Conservation (phyloP, 2,329 filamentous ascomycete genomes). For the Ophiostoma australiae region DNA sequence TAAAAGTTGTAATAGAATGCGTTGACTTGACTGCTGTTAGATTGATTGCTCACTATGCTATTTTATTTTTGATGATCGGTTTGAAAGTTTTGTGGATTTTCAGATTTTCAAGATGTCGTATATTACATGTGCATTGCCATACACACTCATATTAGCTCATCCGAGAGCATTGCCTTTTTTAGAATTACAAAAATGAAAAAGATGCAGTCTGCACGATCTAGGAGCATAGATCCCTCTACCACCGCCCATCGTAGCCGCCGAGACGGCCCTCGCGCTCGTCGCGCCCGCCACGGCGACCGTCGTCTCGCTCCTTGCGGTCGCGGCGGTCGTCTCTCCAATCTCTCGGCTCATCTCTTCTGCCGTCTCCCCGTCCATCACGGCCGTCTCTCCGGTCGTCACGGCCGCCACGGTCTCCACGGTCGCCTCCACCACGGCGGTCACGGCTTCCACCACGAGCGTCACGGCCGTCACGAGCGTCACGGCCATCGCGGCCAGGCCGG, state of each 20-base stretch:
- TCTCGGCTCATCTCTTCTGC: constrained; percentile 10
- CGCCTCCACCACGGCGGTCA: constrained; percentile 18
- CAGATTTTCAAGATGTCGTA: neutral
- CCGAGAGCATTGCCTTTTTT: neutral
- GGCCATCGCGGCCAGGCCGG: constrained; percentile 16
- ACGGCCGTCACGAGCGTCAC: neutral
- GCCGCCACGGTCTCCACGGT: constrained; percentile 15
- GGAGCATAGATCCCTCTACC: neutral
- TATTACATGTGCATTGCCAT: constrained; percentile 10
- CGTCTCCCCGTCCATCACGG: constrained; percentile 28
- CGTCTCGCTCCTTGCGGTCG: constrained; percentile 13
- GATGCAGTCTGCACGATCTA: neutral
- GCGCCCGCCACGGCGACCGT: neutral
- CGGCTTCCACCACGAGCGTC: constrained; percentile 30
- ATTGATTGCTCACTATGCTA: neutral
- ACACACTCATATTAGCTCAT: neutral
- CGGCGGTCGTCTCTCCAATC: constrained; percentile 15
- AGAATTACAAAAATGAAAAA: neutral
- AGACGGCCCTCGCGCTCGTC: constrained; percentile 23
- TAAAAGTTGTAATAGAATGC: neutral
- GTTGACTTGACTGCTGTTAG: neutral
- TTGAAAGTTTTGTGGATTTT: neutral
- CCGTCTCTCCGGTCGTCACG: constrained; percentile 24
- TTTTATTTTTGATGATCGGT: neutral
- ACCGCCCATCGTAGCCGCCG: constrained; percentile 16